Evolutionary conservation across 345 rosid genomes (phyloP).

Genomic region (Populus davidiana): DNA sequence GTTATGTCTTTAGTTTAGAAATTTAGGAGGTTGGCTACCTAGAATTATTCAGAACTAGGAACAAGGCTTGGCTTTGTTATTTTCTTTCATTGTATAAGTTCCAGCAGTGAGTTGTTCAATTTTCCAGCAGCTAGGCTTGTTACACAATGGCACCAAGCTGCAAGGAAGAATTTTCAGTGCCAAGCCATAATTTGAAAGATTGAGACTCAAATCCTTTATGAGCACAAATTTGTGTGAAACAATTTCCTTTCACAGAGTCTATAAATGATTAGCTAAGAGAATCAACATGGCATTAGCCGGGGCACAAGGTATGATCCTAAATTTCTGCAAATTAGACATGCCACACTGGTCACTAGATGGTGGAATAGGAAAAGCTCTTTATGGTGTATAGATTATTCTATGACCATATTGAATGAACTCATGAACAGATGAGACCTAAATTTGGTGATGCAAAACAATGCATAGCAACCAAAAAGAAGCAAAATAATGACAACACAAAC

Average conservation of each 20-base stretch:
- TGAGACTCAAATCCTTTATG: not conserved
- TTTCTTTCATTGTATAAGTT: too few relatives aligned
- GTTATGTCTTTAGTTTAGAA: too few relatives aligned
- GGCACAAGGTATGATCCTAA: not conserved
- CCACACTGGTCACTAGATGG: not conserved
- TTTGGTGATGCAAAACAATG: not conserved
- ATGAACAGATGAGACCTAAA: not conserved
- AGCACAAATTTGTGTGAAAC: not conserved
- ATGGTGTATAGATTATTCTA: not conserved
- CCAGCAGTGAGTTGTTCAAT: too few relatives aligned
- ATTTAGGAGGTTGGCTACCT: too few relatives aligned
- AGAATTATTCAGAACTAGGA: too few relatives aligned
- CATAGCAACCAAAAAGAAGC: not conserved
- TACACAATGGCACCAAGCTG: not conserved
- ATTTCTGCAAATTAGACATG: not conserved
- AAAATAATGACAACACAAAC: not conserved
- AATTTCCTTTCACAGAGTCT: not conserved
- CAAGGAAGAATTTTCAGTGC: not conserved
- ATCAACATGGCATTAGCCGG: not conserved
- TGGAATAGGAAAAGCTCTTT: not conserved
- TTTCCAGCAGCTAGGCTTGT: too few relatives aligned
- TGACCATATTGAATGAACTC: not conserved
- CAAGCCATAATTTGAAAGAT: not conserved
- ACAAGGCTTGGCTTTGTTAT: too few relatives aligned
- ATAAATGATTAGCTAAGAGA: not conserved